These are phyloP conservation scores for Dryadomyces quercivorus DNA, from an alignment of 2,329 filamentous ascomycete species.

Conservation along the genomic window DNA sequence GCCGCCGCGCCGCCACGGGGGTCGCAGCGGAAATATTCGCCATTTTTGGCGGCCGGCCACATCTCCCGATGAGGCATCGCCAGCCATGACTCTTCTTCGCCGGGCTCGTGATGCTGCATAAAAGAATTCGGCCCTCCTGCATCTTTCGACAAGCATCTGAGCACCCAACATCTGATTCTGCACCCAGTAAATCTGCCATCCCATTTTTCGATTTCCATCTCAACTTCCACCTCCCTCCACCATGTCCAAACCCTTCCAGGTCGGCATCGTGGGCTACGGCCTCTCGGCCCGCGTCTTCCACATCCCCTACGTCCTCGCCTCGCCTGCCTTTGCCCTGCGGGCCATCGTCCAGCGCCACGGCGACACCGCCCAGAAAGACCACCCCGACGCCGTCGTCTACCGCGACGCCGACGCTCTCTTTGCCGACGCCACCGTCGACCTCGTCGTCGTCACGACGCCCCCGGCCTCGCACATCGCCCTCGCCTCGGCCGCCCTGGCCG, in stretches of 20 bases:
- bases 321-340: slow-evolving; percentile 54
- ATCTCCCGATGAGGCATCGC: not conserved
- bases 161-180: not conserved
- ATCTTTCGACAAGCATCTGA: not conserved
- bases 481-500: slow-evolving; percentile 50
- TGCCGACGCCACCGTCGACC: slow-evolving; percentile 51
- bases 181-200: not conserved
- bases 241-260: slow-evolving; percentile 12
- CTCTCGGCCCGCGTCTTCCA: slow-evolving; percentile 69
- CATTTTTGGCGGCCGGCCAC: not conserved
- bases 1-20: too few species aligned
- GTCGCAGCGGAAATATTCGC: not conserved
- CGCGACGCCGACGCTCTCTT: slow-evolving; percentile 50
- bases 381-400: slow-evolving; percentile 54
- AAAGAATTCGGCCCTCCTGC: too few species aligned
- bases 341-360: slow-evolving; percentile 62
- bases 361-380: slow-evolving; percentile 56
- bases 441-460: slow-evolving; percentile 60
- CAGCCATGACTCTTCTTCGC: too few species aligned
- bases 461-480: slow-evolving; percentile 60
- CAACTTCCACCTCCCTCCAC: not conserved
- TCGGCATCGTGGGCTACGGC: slow-evolving; percentile 22
- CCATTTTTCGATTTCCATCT: not conserved
- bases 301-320: slow-evolving; percentile 61
- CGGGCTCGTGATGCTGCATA: too few species aligned